Evolutionary conservation across 129 eudicot genomes (phyloP).

Genomic region (Centaurea solstitialis): DNA sequence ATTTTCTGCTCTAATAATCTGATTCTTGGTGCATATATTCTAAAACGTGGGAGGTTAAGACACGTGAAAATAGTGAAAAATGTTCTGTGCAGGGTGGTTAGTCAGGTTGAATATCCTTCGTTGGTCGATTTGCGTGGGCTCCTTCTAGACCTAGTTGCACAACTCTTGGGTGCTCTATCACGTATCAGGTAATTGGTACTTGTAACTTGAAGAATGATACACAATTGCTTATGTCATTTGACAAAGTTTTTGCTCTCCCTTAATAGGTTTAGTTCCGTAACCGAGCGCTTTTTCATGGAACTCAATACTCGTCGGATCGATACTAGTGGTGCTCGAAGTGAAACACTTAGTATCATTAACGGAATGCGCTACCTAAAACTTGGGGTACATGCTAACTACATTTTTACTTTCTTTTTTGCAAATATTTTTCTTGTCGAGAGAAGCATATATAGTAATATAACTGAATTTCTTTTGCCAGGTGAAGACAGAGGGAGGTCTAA

Average conservation of each 20-base stretch:
- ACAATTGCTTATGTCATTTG: neutral
- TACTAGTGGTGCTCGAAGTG: constrained; percentile 88
- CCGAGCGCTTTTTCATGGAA: constrained; percentile 98
- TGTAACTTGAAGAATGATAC: neutral
- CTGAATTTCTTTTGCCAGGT: constrained; percentile 53
- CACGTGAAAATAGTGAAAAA: neutral
- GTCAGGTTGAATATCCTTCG: constrained; percentile 98
- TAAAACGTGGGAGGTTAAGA: neutral
- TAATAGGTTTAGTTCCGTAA: constrained; percentile 88
- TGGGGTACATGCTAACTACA: constrained; percentile 62
- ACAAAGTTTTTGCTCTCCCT: constrained; percentile 14
- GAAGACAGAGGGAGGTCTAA: constrained; percentile 92
- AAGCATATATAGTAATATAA: constrained; percentile 9
- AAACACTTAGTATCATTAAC: constrained; percentile 91
- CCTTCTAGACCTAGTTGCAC: constrained; percentile 94
- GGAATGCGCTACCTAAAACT: constrained; percentile 99
- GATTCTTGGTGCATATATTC: neutral
- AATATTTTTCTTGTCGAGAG: neutral
- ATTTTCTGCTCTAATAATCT: neutral
- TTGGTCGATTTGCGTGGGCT: constrained; percentile 93
- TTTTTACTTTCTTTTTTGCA: neutral
- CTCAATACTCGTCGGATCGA: constrained; percentile 95
- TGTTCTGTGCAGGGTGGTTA: constrained; percentile 73
- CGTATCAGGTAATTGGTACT: constrained; percentile 71
- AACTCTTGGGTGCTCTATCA: constrained; percentile 94